Conservation (phyloP, 139 green algal genomes). For the Chlorella sp. region DNA sequence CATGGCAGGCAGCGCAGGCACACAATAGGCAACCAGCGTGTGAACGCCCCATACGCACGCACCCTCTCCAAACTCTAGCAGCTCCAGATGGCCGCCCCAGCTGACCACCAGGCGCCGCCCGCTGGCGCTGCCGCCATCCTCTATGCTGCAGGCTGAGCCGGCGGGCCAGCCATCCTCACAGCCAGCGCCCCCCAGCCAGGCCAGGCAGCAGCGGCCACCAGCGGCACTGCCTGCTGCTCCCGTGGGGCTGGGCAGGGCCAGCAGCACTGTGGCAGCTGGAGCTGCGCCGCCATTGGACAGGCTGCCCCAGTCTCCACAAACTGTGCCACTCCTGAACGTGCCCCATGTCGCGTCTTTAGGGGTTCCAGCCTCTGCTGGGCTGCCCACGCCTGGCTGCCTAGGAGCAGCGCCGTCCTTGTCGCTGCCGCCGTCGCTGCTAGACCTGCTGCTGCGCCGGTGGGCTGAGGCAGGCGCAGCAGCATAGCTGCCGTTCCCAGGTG, state of each 20-base stretch:
- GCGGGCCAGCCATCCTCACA: too few relatives aligned
- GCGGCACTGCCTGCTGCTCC: background rate
- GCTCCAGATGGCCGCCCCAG: background rate
- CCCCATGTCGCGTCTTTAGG: too few relatives aligned
- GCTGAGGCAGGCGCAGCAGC: background rate
- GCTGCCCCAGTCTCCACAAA: background rate
- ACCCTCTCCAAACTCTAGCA: background rate
- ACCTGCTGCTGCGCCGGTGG: background rate
- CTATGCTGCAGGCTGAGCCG: too few relatives aligned
- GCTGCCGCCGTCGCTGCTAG: background rate
- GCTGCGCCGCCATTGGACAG: background rate
- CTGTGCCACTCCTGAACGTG: too few relatives aligned
- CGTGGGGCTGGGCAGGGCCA: background rate
- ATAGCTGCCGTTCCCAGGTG: background rate
- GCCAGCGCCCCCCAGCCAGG: constrained; percentile 1
- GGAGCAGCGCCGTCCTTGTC: background rate
- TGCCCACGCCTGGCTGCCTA: too few relatives aligned
- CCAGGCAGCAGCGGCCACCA: constrained; percentile 9
- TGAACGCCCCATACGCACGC: background rate
- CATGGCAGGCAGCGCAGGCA: background rate
- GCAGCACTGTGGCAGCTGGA: background rate
- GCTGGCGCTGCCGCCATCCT: background rate
- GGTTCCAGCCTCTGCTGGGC: too few relatives aligned
- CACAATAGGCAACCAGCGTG: background rate
- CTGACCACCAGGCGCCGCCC: background rate